These are phyloP conservation scores for Apiotrichum siamense DNA, from an alignment of 1,284 basidiomycete species.

Conservation along the genomic window DNA sequence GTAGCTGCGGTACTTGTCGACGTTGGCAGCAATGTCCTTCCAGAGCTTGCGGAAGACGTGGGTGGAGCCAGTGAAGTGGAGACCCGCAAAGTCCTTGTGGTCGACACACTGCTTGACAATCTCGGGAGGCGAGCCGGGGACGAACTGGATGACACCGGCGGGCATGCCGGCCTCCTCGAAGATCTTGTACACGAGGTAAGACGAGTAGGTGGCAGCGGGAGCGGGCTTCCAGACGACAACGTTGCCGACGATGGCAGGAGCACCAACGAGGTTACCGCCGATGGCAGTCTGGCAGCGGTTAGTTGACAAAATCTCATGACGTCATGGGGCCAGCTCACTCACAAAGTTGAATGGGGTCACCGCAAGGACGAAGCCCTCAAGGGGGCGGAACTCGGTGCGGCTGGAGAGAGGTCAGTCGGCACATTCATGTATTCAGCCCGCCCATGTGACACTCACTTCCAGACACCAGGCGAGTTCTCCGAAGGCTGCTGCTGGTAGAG, in stretches of 20 bases:
- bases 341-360: slow-evolving; percentile 95
- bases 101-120: slow-evolving; percentile 75
- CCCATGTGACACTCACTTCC: slow-evolving; percentile 60
- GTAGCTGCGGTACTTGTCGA: slow-evolving; percentile 80
- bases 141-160: slow-evolving; percentile 92
- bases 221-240: slow-evolving; percentile 97
- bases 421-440: background rate
- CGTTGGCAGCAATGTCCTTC: slow-evolving; percentile 87
- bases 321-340: slow-evolving; percentile 14
- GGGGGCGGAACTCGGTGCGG: slow-evolving; percentile 88
- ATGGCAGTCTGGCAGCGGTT: slow-evolving; percentile 62
- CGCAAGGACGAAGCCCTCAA: slow-evolving; percentile 96
- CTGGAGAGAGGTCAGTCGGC: slow-evolving; percentile 49
- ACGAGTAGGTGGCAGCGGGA: slow-evolving; percentile 88
- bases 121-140: slow-evolving; percentile 76
- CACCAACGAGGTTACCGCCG: slow-evolving; percentile 78
- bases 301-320: slow-evolving; percentile 1
- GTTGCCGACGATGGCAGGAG: slow-evolving; percentile 90
- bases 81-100: slow-evolving; percentile 73
- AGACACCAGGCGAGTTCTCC: slow-evolving; percentile 77
- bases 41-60: slow-evolving; percentile 90
- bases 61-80: slow-evolving; percentile 97
- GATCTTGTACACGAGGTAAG: slow-evolving; percentile 88
- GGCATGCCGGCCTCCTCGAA: slow-evolving; percentile 91
- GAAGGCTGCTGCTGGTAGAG: slow-evolving; percentile 85